Conservation (phyloP, 768 basidiomycete species). For the Mycena belliarum region DNA sequence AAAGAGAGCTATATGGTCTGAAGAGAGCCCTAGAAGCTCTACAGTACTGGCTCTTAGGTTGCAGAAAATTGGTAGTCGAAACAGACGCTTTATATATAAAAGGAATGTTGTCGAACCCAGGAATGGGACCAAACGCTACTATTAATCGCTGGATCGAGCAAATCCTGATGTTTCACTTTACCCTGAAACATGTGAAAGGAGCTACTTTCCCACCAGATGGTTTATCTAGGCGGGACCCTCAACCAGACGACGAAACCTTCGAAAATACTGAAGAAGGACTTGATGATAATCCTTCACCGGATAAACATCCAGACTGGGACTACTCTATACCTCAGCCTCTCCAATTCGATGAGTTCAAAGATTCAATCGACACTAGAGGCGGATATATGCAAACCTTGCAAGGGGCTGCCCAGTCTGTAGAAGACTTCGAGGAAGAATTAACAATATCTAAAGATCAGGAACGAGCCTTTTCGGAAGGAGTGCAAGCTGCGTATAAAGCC, state of each 20-base stretch:
- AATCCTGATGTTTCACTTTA: background rate
- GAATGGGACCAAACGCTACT: slow-evolving; percentile 20
- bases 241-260: background rate
- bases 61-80: slow-evolving; percentile 2
- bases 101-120: slow-evolving; percentile 5
- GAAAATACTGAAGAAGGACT: background rate
- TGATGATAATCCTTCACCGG: background rate
- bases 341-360: too few relatives aligned
- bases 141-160: slow-evolving; percentile 24
- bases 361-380: too few relatives aligned
- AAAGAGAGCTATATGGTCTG: background rate
- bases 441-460: too few relatives aligned
- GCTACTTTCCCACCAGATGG: background rate
- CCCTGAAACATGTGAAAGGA: background rate
- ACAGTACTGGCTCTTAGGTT: background rate
- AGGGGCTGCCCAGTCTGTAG: too few relatives aligned
- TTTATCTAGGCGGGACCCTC: background rate
- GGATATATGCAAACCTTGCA: too few relatives aligned
- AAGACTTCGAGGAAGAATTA: too few relatives aligned
- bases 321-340: too few relatives aligned
- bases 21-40: background rate
- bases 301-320: background rate
- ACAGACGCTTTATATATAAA: slow-evolving; percentile 23
- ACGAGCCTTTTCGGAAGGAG: too few relatives aligned
- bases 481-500: too few relatives aligned